These are phyloP conservation scores for Crithidia thermophila DNA, from an alignment of 208 protist genomes.

Conservation along the genomic window DNA sequence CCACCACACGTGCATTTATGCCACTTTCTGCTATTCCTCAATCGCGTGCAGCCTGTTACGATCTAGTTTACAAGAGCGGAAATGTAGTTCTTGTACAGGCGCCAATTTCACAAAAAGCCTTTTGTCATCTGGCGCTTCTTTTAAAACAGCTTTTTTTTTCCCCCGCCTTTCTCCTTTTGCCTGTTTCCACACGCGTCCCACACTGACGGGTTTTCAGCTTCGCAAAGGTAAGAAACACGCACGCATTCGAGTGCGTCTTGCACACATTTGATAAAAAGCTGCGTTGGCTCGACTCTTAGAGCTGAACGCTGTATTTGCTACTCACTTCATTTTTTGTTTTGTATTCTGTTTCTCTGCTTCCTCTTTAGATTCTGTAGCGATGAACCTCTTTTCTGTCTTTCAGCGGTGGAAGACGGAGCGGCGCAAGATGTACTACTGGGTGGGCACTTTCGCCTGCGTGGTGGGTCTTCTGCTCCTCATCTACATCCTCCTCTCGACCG, in stretches of 20 bases:
- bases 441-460: slow-evolving; percentile 74
- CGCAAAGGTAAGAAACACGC: no score
- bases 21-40: not conserved
- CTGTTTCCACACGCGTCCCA: no score
- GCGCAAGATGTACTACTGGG: slow-evolving; percentile 89
- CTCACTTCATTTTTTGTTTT: not conserved
- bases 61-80: no score
- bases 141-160: no score
- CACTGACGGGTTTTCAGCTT: no score
- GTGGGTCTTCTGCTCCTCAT: slow-evolving; percentile 75
- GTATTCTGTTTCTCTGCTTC: not conserved
- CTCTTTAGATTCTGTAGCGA: not conserved
- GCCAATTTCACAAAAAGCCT: no score
- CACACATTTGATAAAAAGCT: not conserved
- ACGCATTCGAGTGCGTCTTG: no score
- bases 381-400: slow-evolving; percentile 27
- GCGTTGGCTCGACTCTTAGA: not conserved
- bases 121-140: no score
- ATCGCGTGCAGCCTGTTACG: not conserved
- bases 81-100: no score
- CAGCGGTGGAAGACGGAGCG: slow-evolving; percentile 47
- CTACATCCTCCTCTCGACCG: slow-evolving; percentile 57
- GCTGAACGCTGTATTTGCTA: not conserved
- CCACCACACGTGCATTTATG: no score
- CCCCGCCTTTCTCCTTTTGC: no score